A percentile compares a stretch with the other conserved stretches of the same genome.
Conservation (phyloP, 352 stramenopile species). For the Phytophthora nicotianae region DNA sequence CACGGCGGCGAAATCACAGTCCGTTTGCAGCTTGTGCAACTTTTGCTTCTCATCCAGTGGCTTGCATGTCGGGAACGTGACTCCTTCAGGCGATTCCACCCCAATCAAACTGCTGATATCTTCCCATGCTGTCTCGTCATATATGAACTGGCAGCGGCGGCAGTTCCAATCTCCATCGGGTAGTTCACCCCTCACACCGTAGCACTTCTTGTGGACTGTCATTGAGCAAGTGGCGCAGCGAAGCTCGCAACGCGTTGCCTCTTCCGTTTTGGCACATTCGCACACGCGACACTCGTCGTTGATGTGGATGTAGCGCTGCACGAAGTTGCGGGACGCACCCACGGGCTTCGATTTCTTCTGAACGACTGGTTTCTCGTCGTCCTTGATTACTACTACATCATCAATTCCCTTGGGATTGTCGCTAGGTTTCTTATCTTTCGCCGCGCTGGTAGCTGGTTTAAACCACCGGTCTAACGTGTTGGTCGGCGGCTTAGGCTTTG, state of each 20-base stretch:
- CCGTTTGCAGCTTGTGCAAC: slow-evolving; percentile 44
- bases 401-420: slow-evolving; percentile 8
- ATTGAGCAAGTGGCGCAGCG: slow-evolving; percentile 68
- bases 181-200: slow-evolving; percentile 49
- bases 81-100: slow-evolving; percentile 15
- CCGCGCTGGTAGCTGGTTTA: slow-evolving; percentile 28
- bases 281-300: slow-evolving; percentile 74
- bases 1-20: slow-evolving; percentile 58
- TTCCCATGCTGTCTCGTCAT: slow-evolving; percentile 38
- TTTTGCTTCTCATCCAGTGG: slow-evolving; percentile 33
- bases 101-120: slow-evolving; percentile 30
- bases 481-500: slow-evolving; percentile 32
- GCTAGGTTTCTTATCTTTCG: slow-evolving; percentile 17
- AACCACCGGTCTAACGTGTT: slow-evolving; percentile 74
- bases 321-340: slow-evolving; percentile 47
- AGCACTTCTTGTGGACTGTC: slow-evolving; percentile 80
- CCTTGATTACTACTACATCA: not conserved
- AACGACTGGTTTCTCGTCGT: not conserved
- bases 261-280: slow-evolving; percentile 56
- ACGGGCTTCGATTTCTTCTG: slow-evolving; percentile 26
- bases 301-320: slow-evolving; percentile 75
- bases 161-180: slow-evolving; percentile 59
- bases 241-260: slow-evolving; percentile 55
- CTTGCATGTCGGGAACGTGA: slow-evolving; percentile 45
- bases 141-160: slow-evolving; percentile 56